Evolutionary conservation across 257 asterid species (phyloP).

Genomic region (Solanum medicagineum): DNA sequence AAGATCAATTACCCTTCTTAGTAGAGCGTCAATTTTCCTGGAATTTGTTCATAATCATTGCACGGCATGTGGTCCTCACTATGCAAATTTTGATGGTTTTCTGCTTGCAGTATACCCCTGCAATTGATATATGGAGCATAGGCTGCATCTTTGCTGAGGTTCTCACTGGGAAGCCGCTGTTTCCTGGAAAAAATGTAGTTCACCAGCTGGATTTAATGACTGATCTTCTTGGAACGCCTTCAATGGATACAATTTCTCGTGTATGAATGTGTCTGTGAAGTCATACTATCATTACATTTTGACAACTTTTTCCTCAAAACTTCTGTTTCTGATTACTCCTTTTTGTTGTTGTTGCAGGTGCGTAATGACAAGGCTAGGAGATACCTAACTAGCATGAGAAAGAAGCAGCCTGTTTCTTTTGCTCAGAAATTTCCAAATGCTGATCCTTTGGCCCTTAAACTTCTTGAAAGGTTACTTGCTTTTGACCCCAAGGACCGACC

Average conservation of each 20-base stretch:
- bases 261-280: conserved; percentile 21
- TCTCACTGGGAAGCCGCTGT: conserved; percentile 73
- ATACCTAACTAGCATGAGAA: conserved; percentile 71
- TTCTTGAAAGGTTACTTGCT: conserved; percentile 68
- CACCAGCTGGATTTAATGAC: conserved; percentile 89
- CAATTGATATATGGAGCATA: conserved; percentile 91
- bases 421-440: conserved; percentile 71
- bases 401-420: conserved; percentile 59
- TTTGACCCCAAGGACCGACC: conserved; percentile 89
- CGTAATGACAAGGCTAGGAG: conserved; percentile 86
- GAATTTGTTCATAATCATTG: background rate
- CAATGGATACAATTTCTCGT: conserved; percentile 64
- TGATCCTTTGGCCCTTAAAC: conserved; percentile 62
- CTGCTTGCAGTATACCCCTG: conserved; percentile 74
- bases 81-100: background rate
- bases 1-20: background rate
- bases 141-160: conserved; percentile 96
- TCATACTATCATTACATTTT: background rate
- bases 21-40: background rate
- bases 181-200: conserved; percentile 87
- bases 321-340: background rate
- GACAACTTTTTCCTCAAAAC: background rate
- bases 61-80: background rate
- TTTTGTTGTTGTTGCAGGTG: conserved; percentile 32
- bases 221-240: conserved; percentile 87